Base-by-base conservation (phyloP, 2,329 filamentous ascomycete genomes). In the Sporothrix pseudoabietina region DNA sequence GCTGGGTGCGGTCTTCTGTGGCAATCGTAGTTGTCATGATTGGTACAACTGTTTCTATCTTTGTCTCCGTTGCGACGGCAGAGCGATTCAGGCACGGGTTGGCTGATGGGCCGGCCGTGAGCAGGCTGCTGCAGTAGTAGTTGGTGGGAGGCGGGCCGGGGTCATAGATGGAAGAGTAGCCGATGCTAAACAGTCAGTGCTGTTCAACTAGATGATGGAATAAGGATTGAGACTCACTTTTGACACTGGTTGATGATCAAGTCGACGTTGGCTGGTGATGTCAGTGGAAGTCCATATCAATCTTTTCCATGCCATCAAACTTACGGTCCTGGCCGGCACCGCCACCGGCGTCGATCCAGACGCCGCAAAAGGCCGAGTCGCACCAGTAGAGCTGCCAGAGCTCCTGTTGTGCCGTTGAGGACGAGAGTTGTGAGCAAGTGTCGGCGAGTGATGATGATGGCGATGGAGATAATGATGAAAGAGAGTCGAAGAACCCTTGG, bases 301-400 rank as follows among this genome's bases (percentile, higher is more conserved):
- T 30, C 30, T 9, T 10, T 12, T 55, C 39, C 16, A 3, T 19
- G 2, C 19, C 5, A 2, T 22, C n/a, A 26, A 19, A 71, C 84
- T 81, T 77, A 85, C 87, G 86, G 77, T 87, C 85, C 78, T 84
- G 82, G 6, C 77, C 77, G 16, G 77, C 73, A 7, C 77, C 78
- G 55, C 75, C 77, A 12, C 39, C 4, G 57, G 44, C 70, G 68
- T 76, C 74, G 59, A 81, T 81, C 74, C 81, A 79, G 61, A 88
- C 85, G 39, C 86, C 86, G 77, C 86, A 88, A 68, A 81, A 81
- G 69, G 81, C 82, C 68, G 82, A 81, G 77, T 87, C 85, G 78
- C 87, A 87, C 78, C 85, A 85, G 77, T 88, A 88, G 30, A 88
- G 79, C 55, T 80, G 77, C 81, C 82, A 83, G 12, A 88, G 80